Evolutionary conservation across 768 basidiomycete species (phyloP).

Genomic region (Pulveroboletus sp.): DNA sequence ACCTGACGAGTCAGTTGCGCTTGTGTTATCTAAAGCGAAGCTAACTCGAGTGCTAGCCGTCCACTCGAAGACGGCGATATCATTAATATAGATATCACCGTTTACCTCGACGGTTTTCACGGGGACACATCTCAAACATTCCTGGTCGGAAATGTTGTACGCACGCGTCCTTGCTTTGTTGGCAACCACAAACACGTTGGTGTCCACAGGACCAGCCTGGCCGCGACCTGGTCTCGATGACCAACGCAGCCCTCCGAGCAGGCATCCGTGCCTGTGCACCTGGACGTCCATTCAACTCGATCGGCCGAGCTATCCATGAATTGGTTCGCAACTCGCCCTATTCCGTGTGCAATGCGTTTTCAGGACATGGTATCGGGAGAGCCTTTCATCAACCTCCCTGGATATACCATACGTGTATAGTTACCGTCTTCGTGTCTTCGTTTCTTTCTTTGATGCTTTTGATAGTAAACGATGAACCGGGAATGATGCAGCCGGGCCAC

Average conservation of each 20-base stretch:
- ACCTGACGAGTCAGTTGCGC: constrained; percentile 67
- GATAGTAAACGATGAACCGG: constrained; percentile 82
- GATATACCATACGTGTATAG: constrained; percentile 74
- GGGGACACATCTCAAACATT: constrained; percentile 90
- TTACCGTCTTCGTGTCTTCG: neutral
- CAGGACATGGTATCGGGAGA: constrained; percentile 85
- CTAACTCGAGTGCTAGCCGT: constrained; percentile 54
- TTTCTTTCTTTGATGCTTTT: neutral
- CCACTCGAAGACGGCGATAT: constrained; percentile 81
- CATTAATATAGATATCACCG: constrained; percentile 84
- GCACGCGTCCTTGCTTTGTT: constrained; percentile 9
- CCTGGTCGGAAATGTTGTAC: constrained; percentile 74
- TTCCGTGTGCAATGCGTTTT: constrained; percentile 68
- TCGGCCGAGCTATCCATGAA: constrained; percentile 68
- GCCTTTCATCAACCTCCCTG: constrained; percentile 81
- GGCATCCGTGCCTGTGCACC: constrained; percentile 79
- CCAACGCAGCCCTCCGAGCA: constrained; percentile 60
- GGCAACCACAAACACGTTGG: neutral
- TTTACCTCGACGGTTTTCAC: constrained; percentile 81
- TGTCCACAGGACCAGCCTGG: constrained; percentile 65
- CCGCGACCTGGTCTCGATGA: constrained; percentile 57
- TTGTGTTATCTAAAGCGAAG: neutral
- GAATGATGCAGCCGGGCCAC: constrained; percentile 77
- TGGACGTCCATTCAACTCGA: constrained; percentile 61
- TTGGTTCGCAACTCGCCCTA: constrained; percentile 40